These are phyloP conservation scores for Neurospora crassa DNA, from an alignment of 2,329 filamentous ascomycete species.

Conservation along the genomic window DNA sequence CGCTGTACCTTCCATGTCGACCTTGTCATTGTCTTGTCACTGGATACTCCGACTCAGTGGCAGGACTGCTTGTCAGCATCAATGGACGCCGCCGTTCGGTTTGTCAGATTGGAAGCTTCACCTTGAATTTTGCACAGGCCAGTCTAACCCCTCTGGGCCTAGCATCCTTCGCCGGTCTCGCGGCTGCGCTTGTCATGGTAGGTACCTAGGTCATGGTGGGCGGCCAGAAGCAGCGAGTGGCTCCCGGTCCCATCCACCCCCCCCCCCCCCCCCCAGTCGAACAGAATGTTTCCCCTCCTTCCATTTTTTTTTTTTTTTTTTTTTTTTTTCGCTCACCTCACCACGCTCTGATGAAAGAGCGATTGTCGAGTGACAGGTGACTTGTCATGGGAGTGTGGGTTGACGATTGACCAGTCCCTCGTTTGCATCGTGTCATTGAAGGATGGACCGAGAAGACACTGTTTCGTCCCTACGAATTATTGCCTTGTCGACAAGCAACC, in stretches of 20 bases:
- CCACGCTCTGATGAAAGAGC: background rate
- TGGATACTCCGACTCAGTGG: background rate
- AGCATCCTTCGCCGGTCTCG: background rate
- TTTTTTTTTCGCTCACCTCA: background rate
- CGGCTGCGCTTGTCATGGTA: background rate
- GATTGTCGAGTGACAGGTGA: background rate
- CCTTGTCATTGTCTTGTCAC: background rate
- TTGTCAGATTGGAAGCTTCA: background rate
- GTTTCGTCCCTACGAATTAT: too few species aligned
- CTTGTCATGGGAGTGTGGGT: background rate
- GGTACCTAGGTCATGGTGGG: background rate
- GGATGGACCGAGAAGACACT: too few species aligned
- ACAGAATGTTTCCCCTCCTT: background rate
- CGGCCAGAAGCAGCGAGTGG: background rate
- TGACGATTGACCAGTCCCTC: background rate
- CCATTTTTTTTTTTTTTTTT: background rate
- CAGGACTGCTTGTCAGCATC: background rate
- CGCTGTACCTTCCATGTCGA: background rate
- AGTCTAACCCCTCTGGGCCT: background rate
- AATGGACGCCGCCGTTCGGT: background rate
- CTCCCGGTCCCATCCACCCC: background rate
- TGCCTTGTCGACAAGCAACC: too few species aligned
- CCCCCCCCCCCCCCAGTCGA: background rate
- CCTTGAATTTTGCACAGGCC: background rate
- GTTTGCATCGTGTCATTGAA: background rate